These are phyloP conservation scores for Venturia carpophila DNA, from an alignment of 2,329 filamentous ascomycete genomes.

Conservation along the genomic window DNA sequence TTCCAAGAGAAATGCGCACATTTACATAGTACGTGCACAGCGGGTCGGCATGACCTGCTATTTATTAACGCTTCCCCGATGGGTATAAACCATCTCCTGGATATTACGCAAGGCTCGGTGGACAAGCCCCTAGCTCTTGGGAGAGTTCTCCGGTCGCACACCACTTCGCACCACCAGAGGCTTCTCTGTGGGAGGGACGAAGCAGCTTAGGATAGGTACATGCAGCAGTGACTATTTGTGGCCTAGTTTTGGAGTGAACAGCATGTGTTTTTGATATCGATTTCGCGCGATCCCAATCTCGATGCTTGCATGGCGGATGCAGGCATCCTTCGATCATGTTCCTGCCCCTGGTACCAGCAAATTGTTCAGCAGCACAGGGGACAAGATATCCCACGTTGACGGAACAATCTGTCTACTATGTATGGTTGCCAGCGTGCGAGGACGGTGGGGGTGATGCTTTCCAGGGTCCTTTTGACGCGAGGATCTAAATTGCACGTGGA, in stretches of 20 bases:
- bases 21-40: background rate
- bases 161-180: background rate
- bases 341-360: background rate
- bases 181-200: background rate
- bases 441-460: too few species aligned
- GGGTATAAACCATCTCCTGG: background rate
- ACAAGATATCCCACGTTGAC: background rate
- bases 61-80: background rate
- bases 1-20: background rate
- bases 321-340: background rate
- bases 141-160: background rate
- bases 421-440: too few species aligned
- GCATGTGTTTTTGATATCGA: background rate
- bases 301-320: background rate
- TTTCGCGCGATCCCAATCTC: background rate
- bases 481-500: background rate
- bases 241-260: background rate
- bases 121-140: background rate
- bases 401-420: too few species aligned
- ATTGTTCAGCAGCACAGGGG: background rate
- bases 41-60: too few species aligned
- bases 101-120: background rate
- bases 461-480: too few species aligned
- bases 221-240: background rate
- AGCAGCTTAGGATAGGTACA: background rate